Base-by-base conservation (phyloP, 345 rosid genomes). In the Lagerstroemia speciosa region DNA sequence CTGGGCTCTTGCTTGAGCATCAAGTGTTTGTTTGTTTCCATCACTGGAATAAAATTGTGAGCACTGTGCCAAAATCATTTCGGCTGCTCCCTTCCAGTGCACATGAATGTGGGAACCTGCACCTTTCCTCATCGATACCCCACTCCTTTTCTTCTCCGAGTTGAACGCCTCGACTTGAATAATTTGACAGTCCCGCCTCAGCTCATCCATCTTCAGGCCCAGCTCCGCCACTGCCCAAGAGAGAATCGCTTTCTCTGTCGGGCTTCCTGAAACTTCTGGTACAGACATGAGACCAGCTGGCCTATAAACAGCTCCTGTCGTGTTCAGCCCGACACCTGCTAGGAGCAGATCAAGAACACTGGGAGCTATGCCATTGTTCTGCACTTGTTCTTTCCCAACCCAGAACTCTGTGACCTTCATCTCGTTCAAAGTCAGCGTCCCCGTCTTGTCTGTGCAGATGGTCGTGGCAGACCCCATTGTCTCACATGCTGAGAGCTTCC, bases 1-100 rank as follows among this genome's bases (percentile, higher is more conserved):
- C 33, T 58, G 19, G 6, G 33, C 63, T 15, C 33, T 27, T 58
- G 63, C 63, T 14, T 14, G 33, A 58, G 32, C 63, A 58, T 58
- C 63, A 14, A 58, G 63, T 11, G 29, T 58, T 11, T 30, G 33
- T 15, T 58, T 58, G 20, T 27, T 19, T 10, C 63, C 63, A 29
- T 58, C 33, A 0, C 33, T 8, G 63, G 63, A 58, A 58, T 58
- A 27, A 29, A 72, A 81, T 53, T 14, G 45, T 15, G 83, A 73
- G 62, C 84, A 83, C 72, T 77, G 75, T 10, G 82, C 77, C 19
- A 86, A 34, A 19, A 83, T 76, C 72, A 81, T 81, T 74, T 86
- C 90, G 1, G 87, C 86, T 29, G 82, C 86, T 63, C 90, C 87
- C 57, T 85, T 83, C 86, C 87, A 82, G 67, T 86, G 87, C 43